phyloP scores from a whole-genome alignment of 306 rosid species.

The Cucumis sativus region Cucumber_9930_V3 NC_026657.2:40104501-40105000 shows the following conservation, averaged over 20 bases:
- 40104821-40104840: not conserved
- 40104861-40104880: not conserved
- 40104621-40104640: constrained; percentile 72
- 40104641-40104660: constrained; percentile 94
- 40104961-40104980: not conserved
- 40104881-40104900: not conserved
- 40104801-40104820: not conserved
- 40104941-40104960: not conserved
- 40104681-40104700: constrained; percentile 87
- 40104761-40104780: not conserved
- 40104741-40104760: constrained; percentile 73
- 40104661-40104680: constrained; percentile 95
- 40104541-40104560: constrained; percentile 96
- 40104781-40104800: not conserved
- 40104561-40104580: constrained; percentile 87
- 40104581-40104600: constrained; percentile 81
- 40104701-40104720: constrained; percentile 87
- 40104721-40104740: constrained; percentile 86
- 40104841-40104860: not conserved
- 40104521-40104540: constrained; percentile 94
- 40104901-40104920: not conserved
- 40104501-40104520: constrained; percentile 90
- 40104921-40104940: not conserved
- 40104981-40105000: not conserved
- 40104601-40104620: constrained; percentile 72